These are phyloP conservation scores for Alternaria sp. DNA, from an alignment of 2,329 filamentous ascomycete species.

Conservation along the genomic window DNA sequence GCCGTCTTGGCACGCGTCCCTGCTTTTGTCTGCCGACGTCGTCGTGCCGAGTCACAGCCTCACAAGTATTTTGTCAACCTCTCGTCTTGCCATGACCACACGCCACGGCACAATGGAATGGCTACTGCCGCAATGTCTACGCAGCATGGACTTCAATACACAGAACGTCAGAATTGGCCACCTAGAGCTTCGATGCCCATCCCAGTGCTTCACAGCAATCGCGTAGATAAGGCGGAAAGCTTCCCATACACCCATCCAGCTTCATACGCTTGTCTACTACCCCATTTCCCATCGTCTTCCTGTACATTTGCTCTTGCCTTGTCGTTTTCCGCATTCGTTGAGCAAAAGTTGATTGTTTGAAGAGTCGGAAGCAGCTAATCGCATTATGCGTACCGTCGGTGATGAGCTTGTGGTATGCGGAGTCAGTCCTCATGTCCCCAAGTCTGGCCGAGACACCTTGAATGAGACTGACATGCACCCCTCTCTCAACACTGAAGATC, in stretches of 20 bases:
- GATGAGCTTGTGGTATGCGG: conserved; percentile 1
- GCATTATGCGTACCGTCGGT: neutral
- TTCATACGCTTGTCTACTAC: neutral
- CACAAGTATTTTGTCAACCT: neutral
- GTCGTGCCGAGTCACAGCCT: neutral
- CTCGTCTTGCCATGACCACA: neutral
- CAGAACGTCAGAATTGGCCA: neutral
- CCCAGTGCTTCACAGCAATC: neutral
- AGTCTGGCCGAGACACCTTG: neutral
- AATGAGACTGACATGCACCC: neutral
- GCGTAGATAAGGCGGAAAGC: neutral
- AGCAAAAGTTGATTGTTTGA: neutral
- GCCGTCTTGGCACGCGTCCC: conserved; percentile 16
- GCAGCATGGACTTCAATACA: neutral
- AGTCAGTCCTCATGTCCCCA: fast-evolving
- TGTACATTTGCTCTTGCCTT: neutral
- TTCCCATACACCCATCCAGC: neutral
- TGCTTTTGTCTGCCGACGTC: conserved; percentile 2
- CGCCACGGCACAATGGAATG: no score
- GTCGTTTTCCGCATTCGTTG: neutral
- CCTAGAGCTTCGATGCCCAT: neutral
- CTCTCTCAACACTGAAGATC: neutral
- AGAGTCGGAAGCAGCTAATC: neutral
- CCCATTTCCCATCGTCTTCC: neutral
- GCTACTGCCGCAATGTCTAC: neutral